A percentile compares a stretch with the other conserved stretches of the same genome.
phyloP scores from a whole-genome alignment of 441 rosid species.

The Eutrema salsugineum region DNA sequence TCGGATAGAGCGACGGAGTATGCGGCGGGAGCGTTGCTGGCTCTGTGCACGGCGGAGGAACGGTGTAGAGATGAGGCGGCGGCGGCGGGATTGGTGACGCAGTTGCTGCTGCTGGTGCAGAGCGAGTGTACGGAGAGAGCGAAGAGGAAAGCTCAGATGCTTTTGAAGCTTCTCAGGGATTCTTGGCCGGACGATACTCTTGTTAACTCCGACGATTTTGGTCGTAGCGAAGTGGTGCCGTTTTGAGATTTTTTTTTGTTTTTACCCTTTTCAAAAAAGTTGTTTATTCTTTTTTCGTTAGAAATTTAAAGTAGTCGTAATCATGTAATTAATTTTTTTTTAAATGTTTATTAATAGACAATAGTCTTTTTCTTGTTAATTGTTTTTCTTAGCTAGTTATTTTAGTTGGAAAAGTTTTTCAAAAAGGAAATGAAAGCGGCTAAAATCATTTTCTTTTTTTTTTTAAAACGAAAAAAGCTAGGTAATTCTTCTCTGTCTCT shows the following conservation, averaged over 20 bases:
- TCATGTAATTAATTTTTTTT: constrained; percentile 13
- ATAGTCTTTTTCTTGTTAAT: neutral
- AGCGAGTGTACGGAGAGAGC: constrained; percentile 92
- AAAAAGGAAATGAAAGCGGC: too few relatives aligned
- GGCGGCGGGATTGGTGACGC: constrained; percentile 68
- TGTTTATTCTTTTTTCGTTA: constrained; percentile 12
- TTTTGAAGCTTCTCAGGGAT: constrained; percentile 69
- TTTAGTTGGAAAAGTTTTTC: too few relatives aligned
- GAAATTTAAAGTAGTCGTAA: constrained; percentile 1
- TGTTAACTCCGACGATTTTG: constrained; percentile 59
- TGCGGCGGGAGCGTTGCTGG: constrained; percentile 76
- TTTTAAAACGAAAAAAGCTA: too few relatives aligned
- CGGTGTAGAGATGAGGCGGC: constrained; percentile 67
- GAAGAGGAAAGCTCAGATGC: constrained; percentile 81
- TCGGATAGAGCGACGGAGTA: constrained; percentile 88
- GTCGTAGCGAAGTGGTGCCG: constrained; percentile 61
- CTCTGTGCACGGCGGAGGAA: constrained; percentile 68
- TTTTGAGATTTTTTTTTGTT: constrained; percentile 33
- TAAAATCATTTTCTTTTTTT: too few relatives aligned
- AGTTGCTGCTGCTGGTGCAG: constrained; percentile 74
- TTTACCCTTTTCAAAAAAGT: neutral
- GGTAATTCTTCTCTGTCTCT: too few relatives aligned
- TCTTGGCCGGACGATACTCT: constrained; percentile 73
- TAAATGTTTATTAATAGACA: neutral
- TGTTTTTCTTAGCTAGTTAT: neutral